Percentiles rank a stretch among this genome's conserved stretches.
These are phyloP conservation scores for Orbilia brochopaga DNA, from an alignment of 2,329 filamentous ascomycete species.

Conservation along the genomic window DNA sequence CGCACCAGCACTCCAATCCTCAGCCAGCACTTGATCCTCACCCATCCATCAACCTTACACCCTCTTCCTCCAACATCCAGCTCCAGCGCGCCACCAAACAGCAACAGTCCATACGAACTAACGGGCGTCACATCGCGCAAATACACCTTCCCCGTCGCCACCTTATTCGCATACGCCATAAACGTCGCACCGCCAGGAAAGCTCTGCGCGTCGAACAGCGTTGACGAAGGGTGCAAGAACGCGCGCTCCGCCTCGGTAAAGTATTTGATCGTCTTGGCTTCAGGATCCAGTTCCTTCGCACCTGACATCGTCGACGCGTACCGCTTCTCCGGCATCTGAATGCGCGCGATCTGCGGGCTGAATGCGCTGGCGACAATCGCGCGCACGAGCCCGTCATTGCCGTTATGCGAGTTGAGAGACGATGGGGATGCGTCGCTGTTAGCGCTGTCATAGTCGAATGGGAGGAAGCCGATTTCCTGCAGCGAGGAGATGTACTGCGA, in stretches of 20 bases:
- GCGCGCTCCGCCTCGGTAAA: conserved; percentile 86
- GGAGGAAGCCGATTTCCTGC: conserved; percentile 81
- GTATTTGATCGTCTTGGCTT: conserved; percentile 89
- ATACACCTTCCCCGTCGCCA: conserved; percentile 88
- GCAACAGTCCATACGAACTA: conserved; percentile 83
- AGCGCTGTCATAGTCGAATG: conserved; percentile 59
- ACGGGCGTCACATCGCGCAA: conserved; percentile 90
- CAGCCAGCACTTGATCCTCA: conserved; percentile 86
- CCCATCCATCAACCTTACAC: conserved; percentile 88
- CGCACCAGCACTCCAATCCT: conserved; percentile 89
- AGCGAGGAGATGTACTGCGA: conserved; percentile 85
- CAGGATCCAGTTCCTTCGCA: conserved; percentile 89
- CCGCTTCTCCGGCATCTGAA: conserved; percentile 94
- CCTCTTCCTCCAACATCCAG: conserved; percentile 88
- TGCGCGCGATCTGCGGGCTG: conserved; percentile 85
- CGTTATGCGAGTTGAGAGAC: conserved; percentile 56
- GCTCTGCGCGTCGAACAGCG: conserved; percentile 79
- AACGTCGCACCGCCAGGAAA: conserved; percentile 79
- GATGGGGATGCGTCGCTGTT: conserved; percentile 62
- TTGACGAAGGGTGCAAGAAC: conserved; percentile 89
- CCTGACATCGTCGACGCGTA: conserved; percentile 86
- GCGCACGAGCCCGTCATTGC: conserved; percentile 64
- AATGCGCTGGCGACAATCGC: conserved; percentile 76
- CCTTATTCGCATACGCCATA: conserved; percentile 88
- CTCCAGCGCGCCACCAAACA: conserved; percentile 84